Evolutionary conservation across 257 asterid species (phyloP).

Genomic region (Capsicum chinense): DNA sequence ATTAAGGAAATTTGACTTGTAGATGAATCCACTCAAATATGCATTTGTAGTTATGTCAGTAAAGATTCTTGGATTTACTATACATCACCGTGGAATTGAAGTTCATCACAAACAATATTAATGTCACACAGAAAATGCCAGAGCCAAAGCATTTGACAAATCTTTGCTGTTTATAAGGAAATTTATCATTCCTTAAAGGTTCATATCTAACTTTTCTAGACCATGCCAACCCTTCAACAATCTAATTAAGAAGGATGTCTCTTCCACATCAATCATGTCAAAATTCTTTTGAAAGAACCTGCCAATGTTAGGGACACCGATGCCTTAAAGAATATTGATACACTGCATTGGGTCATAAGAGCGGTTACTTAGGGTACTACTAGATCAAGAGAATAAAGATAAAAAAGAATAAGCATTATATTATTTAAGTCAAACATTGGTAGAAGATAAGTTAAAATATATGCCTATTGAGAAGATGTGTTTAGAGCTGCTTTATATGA

Average conservation of each 20-base stretch:
- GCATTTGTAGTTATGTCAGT: not conserved
- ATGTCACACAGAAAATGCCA: too few species aligned
- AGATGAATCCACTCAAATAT: conserved; percentile 24
- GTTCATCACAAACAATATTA: not conserved
- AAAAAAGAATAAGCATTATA: too few species aligned
- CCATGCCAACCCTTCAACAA: too few species aligned
- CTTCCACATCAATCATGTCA: not conserved
- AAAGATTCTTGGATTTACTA: not conserved
- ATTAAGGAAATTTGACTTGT: not conserved
- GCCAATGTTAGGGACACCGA: too few species aligned
- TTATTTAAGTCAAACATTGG: too few species aligned
- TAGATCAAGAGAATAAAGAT: too few species aligned
- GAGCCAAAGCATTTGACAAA: not conserved
- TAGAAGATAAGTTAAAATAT: not conserved
- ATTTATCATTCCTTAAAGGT: not conserved
- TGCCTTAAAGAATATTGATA: not conserved
- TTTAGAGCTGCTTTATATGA: not conserved
- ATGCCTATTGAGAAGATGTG: not conserved
- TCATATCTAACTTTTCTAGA: not conserved
- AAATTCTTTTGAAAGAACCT: not conserved
- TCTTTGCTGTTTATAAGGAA: not conserved
- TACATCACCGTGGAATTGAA: not conserved
- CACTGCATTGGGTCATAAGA: not conserved
- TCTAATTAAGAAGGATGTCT: too few species aligned
- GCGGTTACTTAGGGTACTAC: not conserved